These are phyloP conservation scores for Cystobasidium slooffiae DNA, from an alignment of 1,284 basidiomycete genomes.

Conservation along the genomic window DNA sequence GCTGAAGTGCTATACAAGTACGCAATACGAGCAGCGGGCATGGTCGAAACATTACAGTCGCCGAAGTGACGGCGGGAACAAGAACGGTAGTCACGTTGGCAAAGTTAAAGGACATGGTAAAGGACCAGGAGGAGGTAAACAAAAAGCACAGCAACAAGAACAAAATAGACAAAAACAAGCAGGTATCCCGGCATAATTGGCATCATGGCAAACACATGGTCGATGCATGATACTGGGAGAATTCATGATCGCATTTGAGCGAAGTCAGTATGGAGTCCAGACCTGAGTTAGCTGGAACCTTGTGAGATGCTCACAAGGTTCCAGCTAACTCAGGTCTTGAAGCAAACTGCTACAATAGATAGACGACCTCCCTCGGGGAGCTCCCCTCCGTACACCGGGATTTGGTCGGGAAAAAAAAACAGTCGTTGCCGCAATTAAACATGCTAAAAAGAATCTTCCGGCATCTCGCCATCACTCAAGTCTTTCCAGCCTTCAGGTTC, in stretches of 20 bases:
- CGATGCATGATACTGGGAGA: too few species aligned
- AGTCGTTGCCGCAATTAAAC: too few species aligned
- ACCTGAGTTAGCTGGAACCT: too few species aligned
- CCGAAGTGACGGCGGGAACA: constrained; percentile 12
- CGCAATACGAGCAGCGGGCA: constrained; percentile 49
- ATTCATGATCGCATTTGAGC: too few species aligned
- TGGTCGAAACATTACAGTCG: constrained; percentile 52
- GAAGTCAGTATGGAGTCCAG: too few species aligned
- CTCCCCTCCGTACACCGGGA: too few species aligned
- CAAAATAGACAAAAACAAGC: constrained; percentile 24
- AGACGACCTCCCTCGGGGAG: too few species aligned
- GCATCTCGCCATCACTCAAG: constrained; percentile 41
- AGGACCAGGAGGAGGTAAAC: constrained; percentile 14
- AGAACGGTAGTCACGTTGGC: constrained; percentile 12
- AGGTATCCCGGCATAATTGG: not conserved
- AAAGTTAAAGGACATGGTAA: constrained; percentile 19
- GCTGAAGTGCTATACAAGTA: constrained; percentile 46
- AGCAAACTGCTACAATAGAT: too few species aligned
- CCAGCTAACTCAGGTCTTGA: too few species aligned
- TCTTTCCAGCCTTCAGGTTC: constrained; percentile 46
- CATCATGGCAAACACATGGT: too few species aligned
- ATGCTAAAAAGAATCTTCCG: constrained; percentile 9
- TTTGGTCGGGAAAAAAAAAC: too few species aligned
- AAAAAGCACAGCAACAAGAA: constrained; percentile 17
- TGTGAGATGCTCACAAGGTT: too few species aligned